Evolutionary conservation across 2,329 filamentous ascomycete species (phyloP).

Genomic region (Mycosphaerelloides madeirae): DNA sequence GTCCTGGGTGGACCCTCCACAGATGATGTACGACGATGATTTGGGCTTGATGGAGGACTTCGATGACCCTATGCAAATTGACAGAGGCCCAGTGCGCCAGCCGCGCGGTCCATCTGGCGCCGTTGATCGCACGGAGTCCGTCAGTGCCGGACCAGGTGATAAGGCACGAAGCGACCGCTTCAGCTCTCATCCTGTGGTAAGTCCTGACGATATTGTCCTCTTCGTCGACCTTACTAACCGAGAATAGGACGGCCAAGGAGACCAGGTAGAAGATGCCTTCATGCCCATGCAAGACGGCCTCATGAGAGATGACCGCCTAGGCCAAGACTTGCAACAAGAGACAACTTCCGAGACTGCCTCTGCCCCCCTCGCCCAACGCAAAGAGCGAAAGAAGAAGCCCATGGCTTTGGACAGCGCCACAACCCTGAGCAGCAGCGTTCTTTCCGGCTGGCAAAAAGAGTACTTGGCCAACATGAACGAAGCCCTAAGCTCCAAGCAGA

Average conservation of each 20-base stretch:
- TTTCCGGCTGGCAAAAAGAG: conserved; percentile 54
- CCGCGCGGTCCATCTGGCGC: conserved; percentile 5
- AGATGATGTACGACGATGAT: conserved; percentile 23
- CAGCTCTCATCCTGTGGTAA: background rate
- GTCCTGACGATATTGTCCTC: background rate
- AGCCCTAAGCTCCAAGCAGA: conserved; percentile 42
- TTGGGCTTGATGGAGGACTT: conserved; percentile 48
- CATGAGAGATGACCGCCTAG: background rate
- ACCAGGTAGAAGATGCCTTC: conserved; percentile 29
- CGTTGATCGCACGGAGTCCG: conserved; percentile 5
- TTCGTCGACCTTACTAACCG: background rate
- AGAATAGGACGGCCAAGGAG: conserved; percentile 2
- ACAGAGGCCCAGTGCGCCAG: conserved; percentile 13
- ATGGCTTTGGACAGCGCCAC: conserved; percentile 47
- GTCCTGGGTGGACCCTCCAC: conserved; percentile 3
- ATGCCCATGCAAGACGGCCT: conserved; percentile 26
- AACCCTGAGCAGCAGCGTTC: conserved; percentile 52
- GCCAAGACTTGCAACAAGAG: background rate
- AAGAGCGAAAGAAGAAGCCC: conserved; percentile 29
- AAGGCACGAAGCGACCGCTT: background rate
- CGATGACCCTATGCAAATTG: conserved; percentile 49
- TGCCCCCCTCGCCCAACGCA: conserved; percentile 38
- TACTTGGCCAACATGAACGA: conserved; percentile 59
- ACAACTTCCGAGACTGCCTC: conserved; percentile 33
- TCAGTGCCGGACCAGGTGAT: conserved; percentile 29